These are phyloP conservation scores for Dryas integrifolia DNA, from an alignment of 331 rosid species.

Conservation along the genomic window DNA sequence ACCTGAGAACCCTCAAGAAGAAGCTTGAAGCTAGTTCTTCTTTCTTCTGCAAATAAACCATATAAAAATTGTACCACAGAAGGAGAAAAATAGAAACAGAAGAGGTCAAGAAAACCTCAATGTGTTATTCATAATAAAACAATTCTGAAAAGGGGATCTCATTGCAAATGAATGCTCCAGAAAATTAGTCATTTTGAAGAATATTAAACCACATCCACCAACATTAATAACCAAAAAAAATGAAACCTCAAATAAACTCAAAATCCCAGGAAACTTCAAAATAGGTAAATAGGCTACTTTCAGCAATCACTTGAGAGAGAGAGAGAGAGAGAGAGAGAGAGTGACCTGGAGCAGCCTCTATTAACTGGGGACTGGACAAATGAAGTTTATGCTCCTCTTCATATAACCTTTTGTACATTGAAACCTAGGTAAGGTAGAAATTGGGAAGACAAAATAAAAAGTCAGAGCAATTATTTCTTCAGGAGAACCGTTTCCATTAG, in stretches of 20 bases:
- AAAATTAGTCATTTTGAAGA: background rate
- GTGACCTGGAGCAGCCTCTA: constrained; percentile 64
- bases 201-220: background rate
- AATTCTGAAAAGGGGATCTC: background rate
- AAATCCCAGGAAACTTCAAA: too few species aligned
- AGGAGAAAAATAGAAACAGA: background rate
- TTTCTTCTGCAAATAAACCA: constrained; percentile 35
- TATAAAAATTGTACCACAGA: background rate
- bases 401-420: constrained; percentile 90
- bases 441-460: constrained; percentile 7
- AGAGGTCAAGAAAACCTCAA: background rate
- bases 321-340: background rate
- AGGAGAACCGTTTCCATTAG: background rate
- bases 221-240: background rate
- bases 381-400: constrained; percentile 87
- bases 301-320: background rate
- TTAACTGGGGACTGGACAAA: constrained; percentile 39
- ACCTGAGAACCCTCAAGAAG: constrained; percentile 71
- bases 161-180: background rate
- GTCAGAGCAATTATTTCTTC: background rate
- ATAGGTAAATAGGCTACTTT: background rate
- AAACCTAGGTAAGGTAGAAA: constrained; percentile 53
- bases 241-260: too few species aligned
- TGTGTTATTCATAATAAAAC: background rate
- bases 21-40: constrained; percentile 47